Conservation (phyloP, 2,329 filamentous ascomycete species). For the Ascocoryne sarcoides region DNA sequence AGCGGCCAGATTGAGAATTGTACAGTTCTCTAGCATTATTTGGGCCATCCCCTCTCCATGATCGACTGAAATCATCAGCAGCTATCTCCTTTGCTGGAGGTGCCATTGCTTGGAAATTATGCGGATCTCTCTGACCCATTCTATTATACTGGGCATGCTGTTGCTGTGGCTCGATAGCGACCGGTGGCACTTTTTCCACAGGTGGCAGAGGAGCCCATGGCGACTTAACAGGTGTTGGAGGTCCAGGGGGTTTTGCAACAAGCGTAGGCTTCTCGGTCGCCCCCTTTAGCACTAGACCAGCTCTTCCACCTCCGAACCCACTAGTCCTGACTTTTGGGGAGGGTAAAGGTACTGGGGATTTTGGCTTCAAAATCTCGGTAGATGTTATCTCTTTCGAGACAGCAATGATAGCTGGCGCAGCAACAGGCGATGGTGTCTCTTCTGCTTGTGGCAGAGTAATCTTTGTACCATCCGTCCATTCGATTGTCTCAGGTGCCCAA, state of each 20-base stretch:
- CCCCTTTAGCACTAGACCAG: slow-evolving; percentile 55
- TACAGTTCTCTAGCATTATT: slow-evolving; percentile 68
- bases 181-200: slow-evolving; percentile 69
- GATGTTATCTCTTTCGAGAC: slow-evolving; percentile 1
- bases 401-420: neutral
- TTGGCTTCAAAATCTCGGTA: slow-evolving; percentile 21
- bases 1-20: slow-evolving; percentile 91
- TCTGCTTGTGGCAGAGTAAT: slow-evolving; percentile 61
- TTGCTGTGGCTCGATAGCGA: slow-evolving; percentile 48
- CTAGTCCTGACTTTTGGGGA: slow-evolving; percentile 24
- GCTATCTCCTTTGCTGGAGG: slow-evolving; percentile 73
- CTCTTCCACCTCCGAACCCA: slow-evolving; percentile 34
- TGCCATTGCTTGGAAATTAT: slow-evolving; percentile 44
- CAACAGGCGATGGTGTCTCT: slow-evolving; percentile 31
- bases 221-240: slow-evolving; percentile 69
- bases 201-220: slow-evolving; percentile 86
- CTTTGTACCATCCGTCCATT: slow-evolving; percentile 84
- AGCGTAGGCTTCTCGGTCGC: slow-evolving; percentile 63
- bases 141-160: slow-evolving; percentile 37
- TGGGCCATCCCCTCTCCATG: slow-evolving; percentile 70
- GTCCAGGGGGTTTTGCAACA: slow-evolving; percentile 60
- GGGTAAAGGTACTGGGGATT: slow-evolving; percentile 25
- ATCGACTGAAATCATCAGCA: slow-evolving; percentile 84
- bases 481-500: slow-evolving; percentile 76
- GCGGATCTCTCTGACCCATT: slow-evolving; percentile 45